A percentile compares a stretch with the other conserved stretches of the same genome.
Conservation (phyloP, 2,329 filamentous ascomycete genomes). For the Talaromyces albobiverticillius region DNA sequence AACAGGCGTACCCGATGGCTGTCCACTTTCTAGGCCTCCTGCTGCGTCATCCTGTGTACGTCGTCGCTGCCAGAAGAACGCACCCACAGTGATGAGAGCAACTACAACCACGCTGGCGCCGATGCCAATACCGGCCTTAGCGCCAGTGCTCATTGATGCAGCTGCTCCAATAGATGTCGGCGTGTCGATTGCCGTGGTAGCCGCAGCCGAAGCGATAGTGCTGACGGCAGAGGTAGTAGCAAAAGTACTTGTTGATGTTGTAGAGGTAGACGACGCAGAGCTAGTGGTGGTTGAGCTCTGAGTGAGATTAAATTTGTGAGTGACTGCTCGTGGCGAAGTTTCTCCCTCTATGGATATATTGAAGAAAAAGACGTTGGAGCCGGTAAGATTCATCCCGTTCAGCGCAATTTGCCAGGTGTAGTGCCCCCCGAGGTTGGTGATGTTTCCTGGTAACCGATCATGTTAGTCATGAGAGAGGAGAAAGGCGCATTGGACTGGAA, state of each 20-base stretch:
- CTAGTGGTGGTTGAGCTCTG: conserved; percentile 3
- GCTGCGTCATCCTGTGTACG: not conserved
- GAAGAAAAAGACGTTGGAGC: conserved; percentile 11
- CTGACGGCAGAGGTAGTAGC: not conserved
- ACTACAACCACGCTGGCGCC: conserved; percentile 7
- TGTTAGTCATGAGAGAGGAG: not conserved
- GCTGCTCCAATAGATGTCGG: not conserved
- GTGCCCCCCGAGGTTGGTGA: conserved; percentile 13
- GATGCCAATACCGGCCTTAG: conserved; percentile 13
- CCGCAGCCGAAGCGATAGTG: not conserved
- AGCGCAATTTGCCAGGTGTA: conserved; percentile 12
- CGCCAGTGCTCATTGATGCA: conserved; percentile 3
- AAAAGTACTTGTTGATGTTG: not conserved
- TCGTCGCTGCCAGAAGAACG: conserved; percentile 8
- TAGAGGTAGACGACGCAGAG: not conserved
- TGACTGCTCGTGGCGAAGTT: conserved; percentile 5
- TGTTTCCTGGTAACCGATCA: conserved; percentile 4
- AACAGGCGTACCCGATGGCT: not conserved
- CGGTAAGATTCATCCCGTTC: conserved; percentile 12
- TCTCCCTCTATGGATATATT: conserved; percentile 13
- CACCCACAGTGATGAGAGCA: conserved; percentile 4
- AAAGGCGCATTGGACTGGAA: not conserved
- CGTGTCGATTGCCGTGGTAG: not conserved
- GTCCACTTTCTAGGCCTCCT: not conserved
- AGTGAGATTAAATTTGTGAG: conserved; percentile 11